Conservation (phyloP, 2,329 filamentous ascomycete species). For the Coniochaeta pulveracea region DNA sequence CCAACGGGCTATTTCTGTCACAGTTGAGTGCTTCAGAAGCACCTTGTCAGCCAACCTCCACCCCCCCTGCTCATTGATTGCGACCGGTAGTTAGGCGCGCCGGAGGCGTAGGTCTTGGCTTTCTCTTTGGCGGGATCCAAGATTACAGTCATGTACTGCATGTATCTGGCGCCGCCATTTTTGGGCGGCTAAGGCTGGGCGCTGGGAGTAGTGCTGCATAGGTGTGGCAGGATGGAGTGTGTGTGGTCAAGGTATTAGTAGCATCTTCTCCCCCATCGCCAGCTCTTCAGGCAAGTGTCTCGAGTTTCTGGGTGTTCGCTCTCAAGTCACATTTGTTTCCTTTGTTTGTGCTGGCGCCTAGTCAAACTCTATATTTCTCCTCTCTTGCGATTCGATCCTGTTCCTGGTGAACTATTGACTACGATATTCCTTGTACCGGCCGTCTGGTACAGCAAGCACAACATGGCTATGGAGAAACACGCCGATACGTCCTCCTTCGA, state of each 20-base stretch:
- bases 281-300: not conserved
- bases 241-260: too few species aligned
- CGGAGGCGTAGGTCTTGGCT: not conserved
- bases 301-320: not conserved
- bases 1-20: constrained; percentile 4
- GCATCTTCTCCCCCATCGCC: too few species aligned
- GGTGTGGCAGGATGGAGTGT: too few species aligned
- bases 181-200: too few species aligned
- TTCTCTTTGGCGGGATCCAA: constrained; percentile 1
- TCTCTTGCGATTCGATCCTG: not conserved
- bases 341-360: too few species aligned
- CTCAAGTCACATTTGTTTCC: not conserved
- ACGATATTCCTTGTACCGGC: not conserved
- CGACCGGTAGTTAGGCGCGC: not conserved
- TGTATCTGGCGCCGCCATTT: too few species aligned
- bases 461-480: constrained; percentile 7
- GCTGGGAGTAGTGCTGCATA: too few species aligned
- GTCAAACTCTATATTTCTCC: not conserved
- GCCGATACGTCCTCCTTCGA: constrained; percentile 33
- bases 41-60: constrained; percentile 1
- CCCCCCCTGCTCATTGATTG: not conserved
- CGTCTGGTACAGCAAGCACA: not conserved
- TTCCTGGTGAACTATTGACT: not conserved
- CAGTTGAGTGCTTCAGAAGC: constrained; percentile 1
- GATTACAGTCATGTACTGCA: not conserved